Evolutionary conservation across 2,329 filamentous ascomycete species (phyloP), one percentile per base, ranked within the genome.

Genomic region (Cryphonectria japonica): DNA sequence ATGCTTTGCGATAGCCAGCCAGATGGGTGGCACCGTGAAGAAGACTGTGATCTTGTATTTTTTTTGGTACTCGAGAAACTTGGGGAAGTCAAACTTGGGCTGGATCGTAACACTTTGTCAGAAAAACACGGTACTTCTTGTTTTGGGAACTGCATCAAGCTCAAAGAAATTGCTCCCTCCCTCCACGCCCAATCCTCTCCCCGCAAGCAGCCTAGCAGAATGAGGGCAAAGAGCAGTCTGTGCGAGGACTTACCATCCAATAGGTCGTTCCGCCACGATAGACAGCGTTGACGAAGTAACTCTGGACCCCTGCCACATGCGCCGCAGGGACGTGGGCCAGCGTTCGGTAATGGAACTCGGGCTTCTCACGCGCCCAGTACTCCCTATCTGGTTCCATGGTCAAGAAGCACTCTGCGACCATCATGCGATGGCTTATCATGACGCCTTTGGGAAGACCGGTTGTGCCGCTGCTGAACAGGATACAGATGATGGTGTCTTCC

Each of bases 21-120:
- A 89, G 69, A 91, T 87, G 1, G 88, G 88, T 11, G 89, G 89
- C 1, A 91, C 88, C 6, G 84, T 87, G 76, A 88, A 87, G 76
- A 90, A 85, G 66, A 78, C 80, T 0, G 86, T 89, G 72, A 89
- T 83, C 14, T 78, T 78, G 75, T 87, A 85, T 65, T 82, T 81
- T 59, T 82, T 82, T 74, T 82, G 83, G 77, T 89, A 85, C 54
- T 80, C 78, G 67, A 90, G 82, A 76, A 91, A 90, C 52, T 84
- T 80, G 2, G 78, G 76, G 71, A 89, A 88, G 72, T 88, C 84
- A 76, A 91, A 91, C 57, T 81, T 83, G 4, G 83, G 13, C 61
- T 64, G 34, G 6, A 29, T 11, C 11, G 37, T 22, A 22, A n/a
- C 46, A 16, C 61, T 13, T 39, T 19, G 37, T 64, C 39, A 64